Evolutionary conservation across 345 rosid species (phyloP).

Genomic region (Passiflora organensis): DNA sequence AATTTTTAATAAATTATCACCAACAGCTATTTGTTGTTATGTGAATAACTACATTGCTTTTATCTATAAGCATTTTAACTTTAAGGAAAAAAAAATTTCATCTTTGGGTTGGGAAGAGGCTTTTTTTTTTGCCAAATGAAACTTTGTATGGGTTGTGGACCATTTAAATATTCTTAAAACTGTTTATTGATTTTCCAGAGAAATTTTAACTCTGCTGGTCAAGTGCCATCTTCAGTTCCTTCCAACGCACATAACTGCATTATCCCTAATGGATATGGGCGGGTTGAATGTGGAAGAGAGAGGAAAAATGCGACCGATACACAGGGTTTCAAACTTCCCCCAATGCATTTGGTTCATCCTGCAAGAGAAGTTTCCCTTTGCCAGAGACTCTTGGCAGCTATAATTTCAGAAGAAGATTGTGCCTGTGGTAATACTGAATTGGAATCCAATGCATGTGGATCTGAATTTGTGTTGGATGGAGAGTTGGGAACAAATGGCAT

Average conservation of each 20-base stretch:
- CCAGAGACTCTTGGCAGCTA: conserved; percentile 78
- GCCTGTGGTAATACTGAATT: conserved; percentile 42
- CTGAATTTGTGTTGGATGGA: conserved; percentile 48
- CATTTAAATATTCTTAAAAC: not conserved
- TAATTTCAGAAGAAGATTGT: conserved; percentile 70
- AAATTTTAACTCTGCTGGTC: conserved; percentile 25
- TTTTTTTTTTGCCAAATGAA: not conserved
- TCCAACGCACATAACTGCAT: conserved; percentile 24
- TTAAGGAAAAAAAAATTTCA: no score
- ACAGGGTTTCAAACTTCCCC: conserved; percentile 25
- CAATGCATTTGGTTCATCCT: conserved; percentile 28
- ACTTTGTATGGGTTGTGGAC: not conserved
- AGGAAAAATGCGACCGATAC: conserved; percentile 18
- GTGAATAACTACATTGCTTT: no score
- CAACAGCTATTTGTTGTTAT: no score
- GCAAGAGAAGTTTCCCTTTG: conserved; percentile 52
- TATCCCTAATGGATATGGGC: conserved; percentile 31
- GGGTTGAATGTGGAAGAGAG: conserved; percentile 29
- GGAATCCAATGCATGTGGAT: conserved; percentile 45
- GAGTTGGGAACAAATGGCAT: conserved; percentile 56
- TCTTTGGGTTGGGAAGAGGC: no score
- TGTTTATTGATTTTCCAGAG: conserved; percentile 29
- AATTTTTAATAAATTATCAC: no score
- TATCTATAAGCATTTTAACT: no score
- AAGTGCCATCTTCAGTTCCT: conserved; percentile 15